phyloP scores from a whole-genome alignment of 495 filamentous ascomycete genomes.

The Aspergillus leporis region DNA sequence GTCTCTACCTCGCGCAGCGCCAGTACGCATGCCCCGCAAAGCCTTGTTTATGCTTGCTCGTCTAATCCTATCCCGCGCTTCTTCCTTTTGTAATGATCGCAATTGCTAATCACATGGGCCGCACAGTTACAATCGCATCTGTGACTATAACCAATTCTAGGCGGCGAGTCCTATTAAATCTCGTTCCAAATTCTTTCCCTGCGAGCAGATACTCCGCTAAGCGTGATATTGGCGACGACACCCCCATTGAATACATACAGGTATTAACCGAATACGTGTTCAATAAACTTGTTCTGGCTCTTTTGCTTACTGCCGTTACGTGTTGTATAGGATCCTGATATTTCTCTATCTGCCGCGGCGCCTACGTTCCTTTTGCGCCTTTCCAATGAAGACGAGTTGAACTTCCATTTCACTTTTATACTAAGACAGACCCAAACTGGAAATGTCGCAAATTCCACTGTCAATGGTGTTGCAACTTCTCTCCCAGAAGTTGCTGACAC shows the following conservation, averaged over 20 bases:
- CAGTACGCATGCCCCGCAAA: neutral
- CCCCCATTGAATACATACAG: slow-evolving; percentile 87
- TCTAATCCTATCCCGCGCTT: neutral
- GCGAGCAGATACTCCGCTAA: slow-evolving; percentile 76
- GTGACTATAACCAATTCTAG: slow-evolving; percentile 77
- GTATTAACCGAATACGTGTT: slow-evolving; percentile 40
- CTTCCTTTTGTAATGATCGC: neutral
- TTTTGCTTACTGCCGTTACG: slow-evolving; percentile 27
- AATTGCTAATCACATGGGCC: slow-evolving; percentile 14
- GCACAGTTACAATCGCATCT: slow-evolving; percentile 78
- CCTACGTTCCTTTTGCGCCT: slow-evolving; percentile 85
- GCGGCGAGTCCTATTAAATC: slow-evolving; percentile 69
- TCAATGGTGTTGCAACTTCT: slow-evolving; percentile 52
- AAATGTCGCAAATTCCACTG: slow-evolving; percentile 41
- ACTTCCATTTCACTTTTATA: slow-evolving; percentile 89
- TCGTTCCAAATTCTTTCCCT: slow-evolving; percentile 87
- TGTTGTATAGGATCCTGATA: slow-evolving; percentile 74
- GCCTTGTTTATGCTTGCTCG: neutral
- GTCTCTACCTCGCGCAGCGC: slow-evolving; percentile 21
- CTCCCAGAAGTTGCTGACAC: slow-evolving; percentile 61
- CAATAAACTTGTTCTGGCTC: slow-evolving; percentile 71
- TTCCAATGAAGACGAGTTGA: slow-evolving; percentile 84
- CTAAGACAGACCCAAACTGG: slow-evolving; percentile 65
- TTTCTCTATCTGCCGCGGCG: slow-evolving; percentile 47
- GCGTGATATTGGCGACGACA: slow-evolving; percentile 72